These are phyloP conservation scores for Exophiala viscosa DNA, from an alignment of 2,329 filamentous ascomycete genomes.

Conservation along the genomic window DNA sequence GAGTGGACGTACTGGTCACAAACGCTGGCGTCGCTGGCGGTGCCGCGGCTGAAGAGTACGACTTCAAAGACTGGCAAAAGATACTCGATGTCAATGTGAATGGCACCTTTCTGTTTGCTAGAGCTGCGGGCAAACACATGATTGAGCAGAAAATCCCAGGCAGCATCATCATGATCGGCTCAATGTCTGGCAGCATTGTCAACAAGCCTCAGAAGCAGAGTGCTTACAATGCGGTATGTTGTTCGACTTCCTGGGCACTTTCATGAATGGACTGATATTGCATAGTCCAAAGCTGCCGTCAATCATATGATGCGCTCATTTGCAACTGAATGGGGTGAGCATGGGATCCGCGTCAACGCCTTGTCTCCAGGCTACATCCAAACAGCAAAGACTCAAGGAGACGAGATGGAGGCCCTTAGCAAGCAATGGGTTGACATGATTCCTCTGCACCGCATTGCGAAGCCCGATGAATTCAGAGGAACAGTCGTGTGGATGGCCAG, in stretches of 20 bases:
- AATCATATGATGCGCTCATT: conserved; percentile 46
- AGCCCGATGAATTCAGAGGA: conserved; percentile 12
- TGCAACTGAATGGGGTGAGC: conserved; percentile 44
- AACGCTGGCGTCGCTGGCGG: not conserved
- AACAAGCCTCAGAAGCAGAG: conserved; percentile 69
- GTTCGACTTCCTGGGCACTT: conserved; percentile 8
- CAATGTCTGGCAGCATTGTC: conserved; percentile 65
- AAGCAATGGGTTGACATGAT: not conserved
- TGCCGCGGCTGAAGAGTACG: conserved; percentile 37
- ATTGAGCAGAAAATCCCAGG: conserved; percentile 53
- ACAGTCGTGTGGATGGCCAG: too few species aligned
- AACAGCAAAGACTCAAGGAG: conserved; percentile 31
- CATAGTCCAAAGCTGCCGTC: conserved; percentile 44
- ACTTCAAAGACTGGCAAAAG: conserved; percentile 35
- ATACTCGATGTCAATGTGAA: conserved; percentile 39
- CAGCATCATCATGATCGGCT: conserved; percentile 65
- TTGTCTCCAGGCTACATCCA: conserved; percentile 47
- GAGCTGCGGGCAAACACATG: conserved; percentile 46
- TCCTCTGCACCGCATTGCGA: conserved; percentile 1
- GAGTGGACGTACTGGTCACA: conserved; percentile 1
- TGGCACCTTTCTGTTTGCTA: conserved; percentile 36
- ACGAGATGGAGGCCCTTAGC: not conserved
- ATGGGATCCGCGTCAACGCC: conserved; percentile 48
- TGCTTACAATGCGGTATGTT: conserved; percentile 60
- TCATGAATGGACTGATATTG: conserved; percentile 15